Evolutionary conservation across 371 early-diverging fungal species (phyloP).

Genomic region (Ordospora pajunii): DNA sequence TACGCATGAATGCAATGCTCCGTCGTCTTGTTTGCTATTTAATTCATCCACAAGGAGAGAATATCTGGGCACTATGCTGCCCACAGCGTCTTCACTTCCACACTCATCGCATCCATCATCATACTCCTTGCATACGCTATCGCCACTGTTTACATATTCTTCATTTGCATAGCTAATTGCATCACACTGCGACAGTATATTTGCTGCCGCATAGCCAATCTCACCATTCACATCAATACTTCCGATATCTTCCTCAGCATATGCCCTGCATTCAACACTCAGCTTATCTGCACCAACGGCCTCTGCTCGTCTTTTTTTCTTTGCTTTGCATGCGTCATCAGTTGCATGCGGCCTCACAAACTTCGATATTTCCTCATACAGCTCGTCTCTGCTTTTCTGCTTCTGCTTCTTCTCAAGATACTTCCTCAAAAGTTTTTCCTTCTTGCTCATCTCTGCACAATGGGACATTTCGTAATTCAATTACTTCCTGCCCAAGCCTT

Average conservation of each 20-base stretch:
- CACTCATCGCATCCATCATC: too few species aligned
- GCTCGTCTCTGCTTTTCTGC: constrained; percentile 51
- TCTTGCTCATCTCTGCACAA: constrained; percentile 36
- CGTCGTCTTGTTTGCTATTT: too few species aligned
- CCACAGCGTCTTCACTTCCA: background rate
- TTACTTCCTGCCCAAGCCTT: too few species aligned
- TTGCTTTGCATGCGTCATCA: background rate
- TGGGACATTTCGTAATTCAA: background rate
- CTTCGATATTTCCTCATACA: constrained; percentile 43
- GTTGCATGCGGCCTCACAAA: background rate
- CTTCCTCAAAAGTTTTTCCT: constrained; percentile 47
- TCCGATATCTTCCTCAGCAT: background rate
- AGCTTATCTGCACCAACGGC: background rate
- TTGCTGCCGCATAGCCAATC: too few species aligned
- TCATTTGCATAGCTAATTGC: background rate
- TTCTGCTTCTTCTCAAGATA: constrained; percentile 56
- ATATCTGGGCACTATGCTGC: too few species aligned
- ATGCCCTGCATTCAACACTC: background rate
- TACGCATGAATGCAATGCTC: too few species aligned
- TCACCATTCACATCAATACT: too few species aligned
- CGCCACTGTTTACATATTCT: background rate
- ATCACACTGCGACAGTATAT: too few species aligned
- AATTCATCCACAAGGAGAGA: too few species aligned
- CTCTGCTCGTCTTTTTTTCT: background rate
- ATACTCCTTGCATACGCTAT: background rate